These are phyloP conservation scores for Colletotrichum sansevieriae DNA, from an alignment of 2,329 filamentous ascomycete genomes.

Conservation along the genomic window DNA sequence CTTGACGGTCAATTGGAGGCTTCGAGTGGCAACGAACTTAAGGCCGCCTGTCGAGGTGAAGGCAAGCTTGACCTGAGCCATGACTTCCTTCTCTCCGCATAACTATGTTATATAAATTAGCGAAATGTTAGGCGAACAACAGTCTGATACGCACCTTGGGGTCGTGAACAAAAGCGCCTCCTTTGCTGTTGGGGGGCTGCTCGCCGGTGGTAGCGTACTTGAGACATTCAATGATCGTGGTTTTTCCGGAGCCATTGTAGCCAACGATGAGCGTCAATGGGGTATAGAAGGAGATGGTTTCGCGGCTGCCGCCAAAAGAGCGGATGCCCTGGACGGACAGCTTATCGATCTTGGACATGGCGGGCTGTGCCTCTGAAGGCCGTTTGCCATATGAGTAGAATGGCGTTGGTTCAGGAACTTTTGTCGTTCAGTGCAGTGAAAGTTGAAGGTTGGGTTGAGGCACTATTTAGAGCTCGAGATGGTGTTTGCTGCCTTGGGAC, in stretches of 20 bases:
- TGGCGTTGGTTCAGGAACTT: background rate
- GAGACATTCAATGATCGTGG: conserved; percentile 98
- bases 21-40: conserved; percentile 86
- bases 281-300: conserved; percentile 88
- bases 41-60: conserved; percentile 85
- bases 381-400: conserved; percentile 12
- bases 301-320: conserved; percentile 80
- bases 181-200: conserved; percentile 89
- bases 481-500: conserved; percentile 15
- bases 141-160: conserved; percentile 74
- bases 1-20: conserved; percentile 87
- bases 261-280: conserved; percentile 97
- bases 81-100: conserved; percentile 86
- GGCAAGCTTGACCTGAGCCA: conserved; percentile 90
- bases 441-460: background rate
- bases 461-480: conserved; percentile 7
- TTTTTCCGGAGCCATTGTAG: conserved; percentile 97
- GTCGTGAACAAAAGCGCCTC: conserved; percentile 95
- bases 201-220: conserved; percentile 98
- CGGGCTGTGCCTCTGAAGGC: conserved; percentile 41
- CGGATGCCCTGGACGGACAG: conserved; percentile 86
- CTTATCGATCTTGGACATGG: conserved; percentile 87
- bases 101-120: conserved; percentile 60
- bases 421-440: background rate
- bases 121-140: conserved; percentile 7